Conservation (phyloP, 441 rosid genomes). For the Jatropha podagrica region DNA sequence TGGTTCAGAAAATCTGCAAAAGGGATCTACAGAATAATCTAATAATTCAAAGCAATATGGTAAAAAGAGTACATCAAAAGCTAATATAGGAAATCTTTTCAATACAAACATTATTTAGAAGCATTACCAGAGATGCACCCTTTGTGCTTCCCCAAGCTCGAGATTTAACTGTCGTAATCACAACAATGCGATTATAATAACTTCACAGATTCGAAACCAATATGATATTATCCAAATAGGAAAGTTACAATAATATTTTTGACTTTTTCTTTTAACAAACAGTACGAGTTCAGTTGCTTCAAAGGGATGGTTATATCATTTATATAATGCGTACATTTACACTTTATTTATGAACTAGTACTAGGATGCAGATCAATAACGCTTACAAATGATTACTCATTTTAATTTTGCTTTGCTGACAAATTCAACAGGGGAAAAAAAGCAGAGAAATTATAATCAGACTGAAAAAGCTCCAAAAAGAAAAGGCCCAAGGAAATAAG, state of each 20-base stretch:
- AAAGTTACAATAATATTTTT: background rate
- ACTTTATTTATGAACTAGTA: background rate
- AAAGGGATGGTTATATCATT: background rate
- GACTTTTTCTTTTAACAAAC: background rate
- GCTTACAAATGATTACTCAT: background rate
- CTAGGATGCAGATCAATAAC: background rate
- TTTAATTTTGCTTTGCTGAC: background rate
- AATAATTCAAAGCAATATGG: conserved; percentile 22
- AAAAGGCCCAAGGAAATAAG: background rate
- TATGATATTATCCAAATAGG: background rate
- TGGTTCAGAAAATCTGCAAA: conserved; percentile 94
- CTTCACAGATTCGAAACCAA: background rate
- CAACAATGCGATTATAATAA: conserved; percentile 26
- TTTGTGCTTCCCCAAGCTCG: conserved; percentile 80
- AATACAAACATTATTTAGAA: conserved; percentile 11
- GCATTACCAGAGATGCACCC: conserved; percentile 71
- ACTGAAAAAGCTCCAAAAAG: background rate
- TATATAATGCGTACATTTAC: background rate
- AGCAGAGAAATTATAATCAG: background rate
- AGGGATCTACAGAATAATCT: conserved; percentile 62
- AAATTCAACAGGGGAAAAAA: background rate
- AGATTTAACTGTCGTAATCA: conserved; percentile 68
- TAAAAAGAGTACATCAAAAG: conserved; percentile 14
- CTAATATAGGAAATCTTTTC: conserved; percentile 10
- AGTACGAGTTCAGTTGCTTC: background rate